phyloP scores from a whole-genome alignment of 2,329 filamentous ascomycete species.

The Nannizziopsis arthrosporioides region DNA sequence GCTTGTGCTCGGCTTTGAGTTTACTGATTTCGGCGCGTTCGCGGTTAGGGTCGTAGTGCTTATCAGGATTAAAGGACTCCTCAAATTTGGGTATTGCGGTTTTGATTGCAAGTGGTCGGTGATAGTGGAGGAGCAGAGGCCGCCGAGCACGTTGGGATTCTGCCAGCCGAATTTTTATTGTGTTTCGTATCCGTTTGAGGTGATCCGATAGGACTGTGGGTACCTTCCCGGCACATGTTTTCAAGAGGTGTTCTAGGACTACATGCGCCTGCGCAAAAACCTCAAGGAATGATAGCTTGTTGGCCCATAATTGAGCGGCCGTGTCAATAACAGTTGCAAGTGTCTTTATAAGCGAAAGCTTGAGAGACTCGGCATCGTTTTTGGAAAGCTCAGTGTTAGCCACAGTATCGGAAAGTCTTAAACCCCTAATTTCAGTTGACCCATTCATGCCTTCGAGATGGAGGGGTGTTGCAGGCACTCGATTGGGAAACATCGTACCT shows the following conservation, averaged over 20 bases:
- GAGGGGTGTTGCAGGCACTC: constrained; percentile 38
- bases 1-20: constrained; percentile 82
- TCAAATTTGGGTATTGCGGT: constrained; percentile 88
- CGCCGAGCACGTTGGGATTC: constrained; percentile 56
- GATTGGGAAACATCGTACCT: constrained; percentile 48
- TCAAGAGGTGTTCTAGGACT: constrained; percentile 51
- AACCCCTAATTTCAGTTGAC: constrained; percentile 37
- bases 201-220: constrained; percentile 28
- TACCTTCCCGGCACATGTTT: constrained; percentile 42
- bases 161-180: constrained; percentile 37
- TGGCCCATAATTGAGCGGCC: constrained; percentile 61
- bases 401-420: constrained; percentile 50
- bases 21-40: constrained; percentile 77
- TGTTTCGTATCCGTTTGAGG: constrained; percentile 24
- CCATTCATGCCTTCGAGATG: constrained; percentile 24
- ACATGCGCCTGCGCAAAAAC: constrained; percentile 56
- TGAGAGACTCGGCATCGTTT: constrained; percentile 33
- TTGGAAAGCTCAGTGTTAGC: constrained; percentile 15
- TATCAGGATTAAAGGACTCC: constrained; percentile 83
- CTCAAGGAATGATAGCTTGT: constrained; percentile 64
- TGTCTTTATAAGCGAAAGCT: constrained; percentile 50
- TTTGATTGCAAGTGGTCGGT: constrained; percentile 79
- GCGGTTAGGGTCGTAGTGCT: constrained; percentile 92
- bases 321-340: constrained; percentile 54
- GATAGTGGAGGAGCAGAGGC: constrained; percentile 77